Evolutionary conservation across 495 filamentous ascomycete species (phyloP).

Genomic region (Penicillium soppii): DNA sequence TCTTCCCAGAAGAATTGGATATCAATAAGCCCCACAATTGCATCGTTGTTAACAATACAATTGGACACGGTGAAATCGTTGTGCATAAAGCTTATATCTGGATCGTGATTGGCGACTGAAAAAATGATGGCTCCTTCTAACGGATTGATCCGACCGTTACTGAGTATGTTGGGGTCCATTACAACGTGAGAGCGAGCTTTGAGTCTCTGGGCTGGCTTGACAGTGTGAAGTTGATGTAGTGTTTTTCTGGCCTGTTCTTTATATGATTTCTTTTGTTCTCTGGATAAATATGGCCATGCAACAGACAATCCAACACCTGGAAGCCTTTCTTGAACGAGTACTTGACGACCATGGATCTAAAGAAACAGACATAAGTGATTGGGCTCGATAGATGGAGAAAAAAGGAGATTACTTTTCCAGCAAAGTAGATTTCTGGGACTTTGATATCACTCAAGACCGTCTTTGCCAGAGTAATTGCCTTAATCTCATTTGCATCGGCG

Average conservation of each 20-base stretch:
- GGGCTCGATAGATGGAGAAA: conserved; percentile 4
- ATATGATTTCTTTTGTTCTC: conserved; percentile 35
- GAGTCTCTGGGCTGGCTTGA: conserved; percentile 20
- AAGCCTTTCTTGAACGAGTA: conserved; percentile 44
- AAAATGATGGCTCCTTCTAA: conserved; percentile 37
- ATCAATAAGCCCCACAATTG: conserved; percentile 43
- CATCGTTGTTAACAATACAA: conserved; percentile 41
- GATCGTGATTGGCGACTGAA: conserved; percentile 19
- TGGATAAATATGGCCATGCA: conserved; percentile 44
- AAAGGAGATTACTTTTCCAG: conserved; percentile 33
- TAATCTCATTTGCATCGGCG: conserved; percentile 43
- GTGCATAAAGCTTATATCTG: conserved; percentile 41
- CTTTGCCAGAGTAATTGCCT: conserved; percentile 34
- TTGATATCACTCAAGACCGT: conserved; percentile 26
- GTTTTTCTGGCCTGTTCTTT: conserved; percentile 42
- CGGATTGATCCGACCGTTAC: conserved; percentile 30
- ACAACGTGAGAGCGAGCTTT: conserved; percentile 28
- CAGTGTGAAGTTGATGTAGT: conserved; percentile 23
- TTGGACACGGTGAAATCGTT: conserved; percentile 43
- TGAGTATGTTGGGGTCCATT: conserved; percentile 34
- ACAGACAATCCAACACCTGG: conserved; percentile 40
- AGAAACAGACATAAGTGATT: conserved; percentile 15
- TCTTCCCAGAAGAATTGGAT: conserved; percentile 48
- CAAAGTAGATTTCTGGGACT: conserved; percentile 43
- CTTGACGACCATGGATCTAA: conserved; percentile 38